phyloP scores from a whole-genome alignment of 352 stramenopile genomes.

The Aphanomyces stellatus region DNA sequence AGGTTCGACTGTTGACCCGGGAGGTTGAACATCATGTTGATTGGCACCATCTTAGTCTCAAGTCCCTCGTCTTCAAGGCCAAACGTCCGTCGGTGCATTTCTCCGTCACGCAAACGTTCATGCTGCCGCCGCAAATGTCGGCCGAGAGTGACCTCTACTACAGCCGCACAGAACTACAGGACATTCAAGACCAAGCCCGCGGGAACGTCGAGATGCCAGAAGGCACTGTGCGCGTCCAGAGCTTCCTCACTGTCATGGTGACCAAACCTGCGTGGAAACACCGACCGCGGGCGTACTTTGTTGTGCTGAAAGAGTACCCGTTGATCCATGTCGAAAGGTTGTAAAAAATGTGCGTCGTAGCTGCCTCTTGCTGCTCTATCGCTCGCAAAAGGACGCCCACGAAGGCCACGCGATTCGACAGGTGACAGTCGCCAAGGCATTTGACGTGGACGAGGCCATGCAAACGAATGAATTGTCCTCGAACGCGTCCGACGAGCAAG shows the following conservation, averaged over 20 bases:
- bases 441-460: neutral
- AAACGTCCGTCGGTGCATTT: conserved; percentile 1
- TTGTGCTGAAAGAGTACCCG: neutral
- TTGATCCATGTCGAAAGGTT: neutral
- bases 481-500: too few relatives aligned
- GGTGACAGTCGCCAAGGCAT: neutral
- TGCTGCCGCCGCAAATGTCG: neutral
- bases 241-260: neutral
- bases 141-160: neutral
- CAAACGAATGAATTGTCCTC: neutral
- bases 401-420: neutral
- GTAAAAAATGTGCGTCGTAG: neutral
- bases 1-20: neutral
- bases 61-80: conserved; percentile 2
- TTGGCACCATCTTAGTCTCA: neutral
- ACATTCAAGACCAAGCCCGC: neutral
- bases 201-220: neutral
- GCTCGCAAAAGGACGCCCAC: neutral
- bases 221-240: neutral
- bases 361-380: neutral
- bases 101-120: conserved; percentile 1
- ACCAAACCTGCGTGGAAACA: neutral
- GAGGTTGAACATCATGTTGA: neutral
- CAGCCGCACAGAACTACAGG: neutral
- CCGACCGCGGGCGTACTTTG: neutral